Evolutionary conservation across 2,329 filamentous ascomycete species (phyloP), one percentile per base, ranked within the genome.

Genomic region (Aschersonia sp.): DNA sequence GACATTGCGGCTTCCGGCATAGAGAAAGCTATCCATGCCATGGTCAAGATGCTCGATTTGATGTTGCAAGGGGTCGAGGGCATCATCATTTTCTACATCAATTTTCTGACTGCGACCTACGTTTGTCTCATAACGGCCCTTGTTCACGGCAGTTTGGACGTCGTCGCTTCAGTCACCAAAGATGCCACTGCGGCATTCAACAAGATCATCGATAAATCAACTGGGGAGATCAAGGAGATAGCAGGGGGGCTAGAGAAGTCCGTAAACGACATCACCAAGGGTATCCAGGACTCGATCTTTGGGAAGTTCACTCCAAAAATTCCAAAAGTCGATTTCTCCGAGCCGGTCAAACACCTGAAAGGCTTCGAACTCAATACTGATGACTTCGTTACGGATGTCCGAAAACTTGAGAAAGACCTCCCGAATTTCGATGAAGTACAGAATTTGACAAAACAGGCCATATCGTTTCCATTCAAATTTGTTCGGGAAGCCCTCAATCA

Each of bases 41-140:
- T 97, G 62, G 85, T 92, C 63, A 72, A 79, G 41, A 80, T 92
- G 66, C 73, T 97, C 45, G 72, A 81, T 51, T 72, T 97, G 60
- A 81, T 83, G 50, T 71, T 97, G 53, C 89, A 83, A 32, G 88
- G 80, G 41, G 81, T 97, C 10, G 83, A 95, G 66, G 81, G 84
- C 60, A 82, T 97, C 47, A 81, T 95, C 52, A 72, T 95, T 53
- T 98, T 95, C 66, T 78, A 88, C 61, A 88, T 98, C 68, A 87
- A 94, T 62, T 83, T 95, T 67, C 76, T 95, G 66, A 89, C 87
- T 43, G 83, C 82, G 45, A 95, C 88, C 12, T 95, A 95, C 59
- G 74, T 87, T 54, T 98, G 92, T 59, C 75, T 98, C 46, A 86
- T 94, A 59, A 86, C 86, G 32, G 77, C 94, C 52, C 81, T 87